Evolutionary conservation across 345 rosid genomes (phyloP).

Genomic region (Lepidium africanum): DNA sequence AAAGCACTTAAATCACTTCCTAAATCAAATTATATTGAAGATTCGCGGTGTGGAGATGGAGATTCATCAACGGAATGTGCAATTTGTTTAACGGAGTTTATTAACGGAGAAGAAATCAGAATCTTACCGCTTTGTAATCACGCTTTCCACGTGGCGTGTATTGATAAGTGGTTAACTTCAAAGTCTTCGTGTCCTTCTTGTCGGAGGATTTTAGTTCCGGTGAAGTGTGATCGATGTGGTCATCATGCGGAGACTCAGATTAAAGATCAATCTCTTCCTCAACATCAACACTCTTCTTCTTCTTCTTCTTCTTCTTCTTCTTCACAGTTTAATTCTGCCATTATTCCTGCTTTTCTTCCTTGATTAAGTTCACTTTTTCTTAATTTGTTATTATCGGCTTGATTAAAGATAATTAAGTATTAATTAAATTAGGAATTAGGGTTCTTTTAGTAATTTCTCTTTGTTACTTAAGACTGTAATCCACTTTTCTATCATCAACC

Average conservation of each 20-base stretch:
- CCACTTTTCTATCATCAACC: background rate
- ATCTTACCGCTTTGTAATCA: slow-evolving; percentile 54
- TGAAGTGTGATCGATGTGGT: slow-evolving; percentile 29
- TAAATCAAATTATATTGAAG: slow-evolving; percentile 38
- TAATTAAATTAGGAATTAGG: slow-evolving; percentile 21
- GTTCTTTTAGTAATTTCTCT: background rate
- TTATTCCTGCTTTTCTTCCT: slow-evolving; percentile 29
- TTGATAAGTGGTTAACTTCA: slow-evolving; percentile 57
- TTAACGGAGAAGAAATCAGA: slow-evolving; percentile 48
- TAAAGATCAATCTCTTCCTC: slow-evolving; percentile 17
- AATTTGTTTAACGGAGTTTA: slow-evolving; percentile 47
- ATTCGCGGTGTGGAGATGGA: slow-evolving; percentile 12
- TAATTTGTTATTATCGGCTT: background rate
- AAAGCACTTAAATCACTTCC: slow-evolving; percentile 60
- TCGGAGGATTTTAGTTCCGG: slow-evolving; percentile 39
- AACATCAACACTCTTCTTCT: background rate
- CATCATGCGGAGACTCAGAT: slow-evolving; percentile 13
- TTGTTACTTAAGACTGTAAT: background rate
- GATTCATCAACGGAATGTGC: slow-evolving; percentile 42
- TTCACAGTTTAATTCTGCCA: slow-evolving; percentile 18
- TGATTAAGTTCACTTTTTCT: background rate
- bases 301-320: background rate
- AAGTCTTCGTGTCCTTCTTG: slow-evolving; percentile 68
- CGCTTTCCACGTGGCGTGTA: slow-evolving; percentile 53
- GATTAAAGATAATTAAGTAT: slow-evolving; percentile 1